Conservation (phyloP, 139 green algal genomes). For the Haematococcus sp. region DNA sequence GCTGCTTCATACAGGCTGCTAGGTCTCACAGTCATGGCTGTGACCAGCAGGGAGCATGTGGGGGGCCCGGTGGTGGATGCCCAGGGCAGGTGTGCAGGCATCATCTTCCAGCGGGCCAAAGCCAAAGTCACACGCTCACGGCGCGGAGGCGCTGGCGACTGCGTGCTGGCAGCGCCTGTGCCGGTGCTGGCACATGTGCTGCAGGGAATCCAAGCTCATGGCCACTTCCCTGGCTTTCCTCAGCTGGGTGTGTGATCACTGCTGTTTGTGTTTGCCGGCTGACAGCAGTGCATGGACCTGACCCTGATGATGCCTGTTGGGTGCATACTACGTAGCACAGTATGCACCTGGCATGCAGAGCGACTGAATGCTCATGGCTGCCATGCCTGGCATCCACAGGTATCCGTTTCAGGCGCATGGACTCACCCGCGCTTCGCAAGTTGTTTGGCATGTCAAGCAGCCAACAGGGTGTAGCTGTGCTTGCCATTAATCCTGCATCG, state of each 20-base stretch:
- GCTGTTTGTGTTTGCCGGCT: background rate
- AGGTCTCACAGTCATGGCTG: slow-evolving; percentile 7
- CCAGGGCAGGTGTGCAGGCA: background rate
- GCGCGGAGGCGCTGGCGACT: background rate
- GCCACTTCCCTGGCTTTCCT: background rate
- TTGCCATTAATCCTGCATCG: slow-evolving; percentile 15
- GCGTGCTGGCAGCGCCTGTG: slow-evolving; percentile 5
- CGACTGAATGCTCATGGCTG: too few species aligned
- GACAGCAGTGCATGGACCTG: slow-evolving; percentile 9
- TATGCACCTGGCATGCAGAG: too few species aligned
- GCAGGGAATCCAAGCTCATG: slow-evolving; percentile 10
- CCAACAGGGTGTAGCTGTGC: too few species aligned
- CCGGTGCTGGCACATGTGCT: slow-evolving; percentile 10
- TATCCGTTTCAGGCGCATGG: too few species aligned
- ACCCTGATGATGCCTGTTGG: too few species aligned
- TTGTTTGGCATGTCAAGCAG: too few species aligned
- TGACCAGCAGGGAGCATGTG: slow-evolving; percentile 8
- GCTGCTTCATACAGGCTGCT: slow-evolving; percentile 15
- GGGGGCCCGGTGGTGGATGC: background rate
- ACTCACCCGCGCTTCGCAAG: too few species aligned
- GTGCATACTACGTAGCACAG: too few species aligned
- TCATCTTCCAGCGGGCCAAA: background rate
- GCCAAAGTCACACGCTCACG: background rate
- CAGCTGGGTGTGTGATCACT: background rate
- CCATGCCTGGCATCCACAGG: too few species aligned